These are phyloP conservation scores for Termitomyces sp. DNA, from an alignment of 1,284 basidiomycete genomes.

Conservation along the genomic window DNA sequence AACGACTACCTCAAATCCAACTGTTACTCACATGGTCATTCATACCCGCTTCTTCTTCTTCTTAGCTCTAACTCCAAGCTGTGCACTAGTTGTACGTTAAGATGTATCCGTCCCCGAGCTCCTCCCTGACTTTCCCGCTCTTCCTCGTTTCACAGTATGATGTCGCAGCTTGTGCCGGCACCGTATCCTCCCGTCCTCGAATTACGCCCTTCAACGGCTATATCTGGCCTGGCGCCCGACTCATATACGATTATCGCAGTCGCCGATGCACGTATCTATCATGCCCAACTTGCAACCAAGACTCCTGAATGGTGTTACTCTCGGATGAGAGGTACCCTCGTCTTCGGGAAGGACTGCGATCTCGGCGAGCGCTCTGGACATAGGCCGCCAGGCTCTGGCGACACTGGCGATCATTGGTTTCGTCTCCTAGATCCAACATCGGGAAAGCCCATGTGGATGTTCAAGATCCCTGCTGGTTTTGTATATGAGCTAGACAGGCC, in stretches of 20 bases:
- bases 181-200: constrained; percentile 9
- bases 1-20: constrained; percentile 9
- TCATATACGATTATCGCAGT: constrained; percentile 22
- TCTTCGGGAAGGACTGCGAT: constrained; percentile 60
- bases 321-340: constrained; percentile 66
- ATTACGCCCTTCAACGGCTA: constrained; percentile 11
- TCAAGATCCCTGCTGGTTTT: constrained; percentile 76
- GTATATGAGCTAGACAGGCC: constrained; percentile 84
- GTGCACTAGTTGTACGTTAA: constrained; percentile 11
- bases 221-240: constrained; percentile 20
- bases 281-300: constrained; percentile 44
- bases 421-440: constrained; percentile 70
- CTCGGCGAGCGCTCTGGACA: constrained; percentile 8
- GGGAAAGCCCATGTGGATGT: constrained; percentile 83
- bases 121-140: constrained; percentile 1
- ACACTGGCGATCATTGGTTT: constrained; percentile 42
- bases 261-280: constrained; percentile 44
- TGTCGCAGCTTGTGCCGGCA: constrained; percentile 15
- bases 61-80: constrained; percentile 11
- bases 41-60: constrained; percentile 13
- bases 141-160: constrained; percentile 10
- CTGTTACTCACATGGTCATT: constrained; percentile 9
- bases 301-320: constrained; percentile 64
- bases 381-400: constrained; percentile 12
- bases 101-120: background rate